These are phyloP conservation scores for Hyaloscypha variabilis DNA, from an alignment of 495 filamentous ascomycete genomes.

Conservation along the genomic window DNA sequence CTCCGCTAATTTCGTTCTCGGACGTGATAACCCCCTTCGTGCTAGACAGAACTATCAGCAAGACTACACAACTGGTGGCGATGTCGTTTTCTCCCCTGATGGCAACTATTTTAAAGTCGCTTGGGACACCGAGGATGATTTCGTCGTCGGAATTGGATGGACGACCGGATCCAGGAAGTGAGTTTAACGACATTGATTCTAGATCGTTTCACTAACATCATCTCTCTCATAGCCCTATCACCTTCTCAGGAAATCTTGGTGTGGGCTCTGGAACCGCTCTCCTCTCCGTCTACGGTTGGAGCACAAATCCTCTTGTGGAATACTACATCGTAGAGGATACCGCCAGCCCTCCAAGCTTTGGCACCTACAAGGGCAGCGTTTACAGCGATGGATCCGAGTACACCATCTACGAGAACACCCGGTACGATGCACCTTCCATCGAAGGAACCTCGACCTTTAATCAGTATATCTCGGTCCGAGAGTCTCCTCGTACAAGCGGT, in stretches of 20 bases:
- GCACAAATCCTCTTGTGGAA: slow-evolving; percentile 14
- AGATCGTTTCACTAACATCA: not conserved
- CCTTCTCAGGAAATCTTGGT: not conserved
- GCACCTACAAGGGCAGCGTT: slow-evolving; percentile 54
- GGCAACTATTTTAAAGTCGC: not conserved
- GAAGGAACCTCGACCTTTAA: slow-evolving; percentile 19
- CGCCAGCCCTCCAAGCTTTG: not conserved
- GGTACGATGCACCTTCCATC: slow-evolving; percentile 47
- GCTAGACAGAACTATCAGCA: not conserved
- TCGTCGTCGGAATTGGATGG: slow-evolving; percentile 9
- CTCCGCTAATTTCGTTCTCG: not conserved
- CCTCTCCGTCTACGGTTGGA: slow-evolving; percentile 18
- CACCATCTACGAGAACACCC: slow-evolving; percentile 61
- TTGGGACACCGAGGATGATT: not conserved
- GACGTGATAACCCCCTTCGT: not conserved
- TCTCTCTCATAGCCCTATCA: slow-evolving; percentile 7
- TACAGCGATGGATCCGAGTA: slow-evolving; percentile 63
- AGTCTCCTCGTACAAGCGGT: slow-evolving; percentile 8
- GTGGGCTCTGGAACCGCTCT: not conserved
- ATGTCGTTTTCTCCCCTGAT: not conserved
- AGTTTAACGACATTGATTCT: not conserved
- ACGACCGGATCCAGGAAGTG: not conserved
- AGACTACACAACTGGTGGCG: not conserved
- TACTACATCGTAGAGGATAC: slow-evolving; percentile 11
- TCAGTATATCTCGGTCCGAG: slow-evolving; percentile 12